These are phyloP conservation scores for Amniculicola lignicola DNA, from an alignment of 495 filamentous ascomycete genomes.

Conservation along the genomic window DNA sequence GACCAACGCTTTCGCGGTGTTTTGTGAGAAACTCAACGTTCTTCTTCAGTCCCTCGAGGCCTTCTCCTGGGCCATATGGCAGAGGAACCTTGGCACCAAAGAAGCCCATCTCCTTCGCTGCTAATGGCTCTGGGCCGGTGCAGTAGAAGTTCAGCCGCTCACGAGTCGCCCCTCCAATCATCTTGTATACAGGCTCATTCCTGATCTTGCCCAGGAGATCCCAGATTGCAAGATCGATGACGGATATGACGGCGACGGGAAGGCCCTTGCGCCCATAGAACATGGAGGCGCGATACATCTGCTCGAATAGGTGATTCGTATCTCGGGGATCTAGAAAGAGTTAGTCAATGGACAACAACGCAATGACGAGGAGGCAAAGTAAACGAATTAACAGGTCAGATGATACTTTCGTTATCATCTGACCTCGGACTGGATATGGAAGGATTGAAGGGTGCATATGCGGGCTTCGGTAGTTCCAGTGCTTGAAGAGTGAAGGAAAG, in stretches of 20 bases:
- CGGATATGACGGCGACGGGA: conserved; percentile 84
- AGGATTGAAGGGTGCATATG: not conserved
- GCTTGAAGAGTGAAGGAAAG: conserved; percentile 1
- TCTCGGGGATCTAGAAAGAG: conserved; percentile 66
- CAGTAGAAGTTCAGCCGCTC: conserved; percentile 86
- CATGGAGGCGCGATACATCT: conserved; percentile 93
- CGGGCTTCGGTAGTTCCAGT: too few relatives aligned
- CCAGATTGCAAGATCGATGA: conserved; percentile 90
- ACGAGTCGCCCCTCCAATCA: conserved; percentile 83
- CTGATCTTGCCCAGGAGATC: conserved; percentile 86
- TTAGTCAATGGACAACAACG: not conserved
- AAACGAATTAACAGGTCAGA: too few relatives aligned
- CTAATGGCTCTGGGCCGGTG: conserved; percentile 77
- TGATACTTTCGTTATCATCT: too few relatives aligned
- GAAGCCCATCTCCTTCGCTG: conserved; percentile 80
- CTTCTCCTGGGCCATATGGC: conserved; percentile 84
- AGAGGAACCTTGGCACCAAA: conserved; percentile 84
- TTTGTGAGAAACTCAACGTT: conserved; percentile 83
- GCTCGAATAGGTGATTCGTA: conserved; percentile 84
- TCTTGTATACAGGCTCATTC: conserved; percentile 88
- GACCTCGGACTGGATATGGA: too few relatives aligned
- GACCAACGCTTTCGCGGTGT: conserved; percentile 78
- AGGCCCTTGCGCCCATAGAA: conserved; percentile 94
- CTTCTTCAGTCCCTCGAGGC: conserved; percentile 73
- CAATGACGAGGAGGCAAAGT: too few relatives aligned